Base-by-base conservation (phyloP, 2,329 filamentous ascomycete species). In the Diplocarpon mali region DNA sequence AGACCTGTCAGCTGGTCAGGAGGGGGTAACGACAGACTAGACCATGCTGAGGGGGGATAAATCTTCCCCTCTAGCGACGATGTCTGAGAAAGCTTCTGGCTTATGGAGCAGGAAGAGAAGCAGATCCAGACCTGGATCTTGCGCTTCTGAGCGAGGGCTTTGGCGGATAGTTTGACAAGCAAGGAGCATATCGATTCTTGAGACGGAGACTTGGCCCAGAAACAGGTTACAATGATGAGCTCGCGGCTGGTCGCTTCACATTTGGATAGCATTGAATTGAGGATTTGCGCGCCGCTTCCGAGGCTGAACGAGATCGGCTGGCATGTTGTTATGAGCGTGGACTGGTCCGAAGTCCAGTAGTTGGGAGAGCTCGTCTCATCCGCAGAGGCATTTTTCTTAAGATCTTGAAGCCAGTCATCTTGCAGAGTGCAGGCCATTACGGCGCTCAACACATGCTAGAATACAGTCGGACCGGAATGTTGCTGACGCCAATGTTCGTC, bases 211-310 rank as follows among this genome's bases (percentile, higher is more conserved):
- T 68, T 66, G 0, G 85, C 79, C 84, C 85, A 89, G 64, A 89
- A 92, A 62, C 85, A 90, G 8, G 85, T 90, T 6, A 88, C 82
- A 35, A 92, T 70, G 47, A 88, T 75, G 24, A 89, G 67, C 55
- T 87, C 84, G 38, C 70, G 64, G 30, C 72, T 67, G 2, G 84
- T 79, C 0, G 65, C 59, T 4, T 75, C 64, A 3, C 89, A 71
- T 8, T 78, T 75, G 1, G 82, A 76, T 0, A 81, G 64, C 6
- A 87, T 67, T 3, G 67, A 64, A 32, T 67, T 64, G 0, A 69
- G 68, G 27, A 81, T 69, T 4, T 70, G 71, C 14, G 70, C 65
- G 5, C 78, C 77, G 0, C 74, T 80, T 45, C 77, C 78, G 13
- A 79, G 60, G 20, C 67, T 66, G 50, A 81, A 72, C 3, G 27